Percentiles rank a stretch among this genome's conserved stretches.
These are phyloP conservation scores for Boletus rex-veris DNA, from an alignment of 768 basidiomycete genomes.

Conservation along the genomic window DNA sequence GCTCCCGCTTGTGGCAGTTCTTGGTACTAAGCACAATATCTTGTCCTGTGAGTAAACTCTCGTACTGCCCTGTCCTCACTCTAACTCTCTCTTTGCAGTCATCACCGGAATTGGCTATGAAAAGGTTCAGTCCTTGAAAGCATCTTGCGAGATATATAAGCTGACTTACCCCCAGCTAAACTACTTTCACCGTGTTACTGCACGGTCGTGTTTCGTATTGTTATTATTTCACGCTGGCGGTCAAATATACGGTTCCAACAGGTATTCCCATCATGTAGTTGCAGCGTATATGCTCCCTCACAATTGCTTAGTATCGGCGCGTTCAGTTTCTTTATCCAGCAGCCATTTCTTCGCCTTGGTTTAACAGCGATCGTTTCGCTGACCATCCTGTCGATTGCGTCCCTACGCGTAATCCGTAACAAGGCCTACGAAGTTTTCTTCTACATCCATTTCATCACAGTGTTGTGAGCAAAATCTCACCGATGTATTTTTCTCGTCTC, in stretches of 20 bases:
- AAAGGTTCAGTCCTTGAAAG: slow-evolving; percentile 10
- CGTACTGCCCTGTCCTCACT: neutral
- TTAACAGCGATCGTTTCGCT: slow-evolving; percentile 38
- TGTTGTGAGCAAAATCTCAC: slow-evolving; percentile 32
- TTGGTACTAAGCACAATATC: slow-evolving; percentile 50
- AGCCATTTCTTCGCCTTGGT: slow-evolving; percentile 31
- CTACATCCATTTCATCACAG: slow-evolving; percentile 42
- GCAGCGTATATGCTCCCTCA: neutral
- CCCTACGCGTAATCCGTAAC: slow-evolving; percentile 46
- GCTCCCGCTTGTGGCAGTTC: slow-evolving; percentile 41
- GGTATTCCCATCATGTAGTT: slow-evolving; percentile 1
- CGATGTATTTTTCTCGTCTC: neutral
- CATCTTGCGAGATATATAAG: neutral
- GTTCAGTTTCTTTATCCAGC: neutral
- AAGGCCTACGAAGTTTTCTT: slow-evolving; percentile 53
- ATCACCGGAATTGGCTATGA: slow-evolving; percentile 29
- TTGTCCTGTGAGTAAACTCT: slow-evolving; percentile 33
- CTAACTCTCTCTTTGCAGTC: slow-evolving; percentile 12
- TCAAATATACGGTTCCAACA: neutral
- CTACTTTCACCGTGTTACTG: slow-evolving; percentile 46
- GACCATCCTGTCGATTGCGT: slow-evolving; percentile 42
- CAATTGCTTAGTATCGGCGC: neutral
- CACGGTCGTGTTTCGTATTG: slow-evolving; percentile 44
- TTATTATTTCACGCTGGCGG: slow-evolving; percentile 46
- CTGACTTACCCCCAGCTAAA: slow-evolving; percentile 32